phyloP scores from a whole-genome alignment of 2,329 filamentous ascomycete genomes.

The Calonectria henricotiae region DNA sequence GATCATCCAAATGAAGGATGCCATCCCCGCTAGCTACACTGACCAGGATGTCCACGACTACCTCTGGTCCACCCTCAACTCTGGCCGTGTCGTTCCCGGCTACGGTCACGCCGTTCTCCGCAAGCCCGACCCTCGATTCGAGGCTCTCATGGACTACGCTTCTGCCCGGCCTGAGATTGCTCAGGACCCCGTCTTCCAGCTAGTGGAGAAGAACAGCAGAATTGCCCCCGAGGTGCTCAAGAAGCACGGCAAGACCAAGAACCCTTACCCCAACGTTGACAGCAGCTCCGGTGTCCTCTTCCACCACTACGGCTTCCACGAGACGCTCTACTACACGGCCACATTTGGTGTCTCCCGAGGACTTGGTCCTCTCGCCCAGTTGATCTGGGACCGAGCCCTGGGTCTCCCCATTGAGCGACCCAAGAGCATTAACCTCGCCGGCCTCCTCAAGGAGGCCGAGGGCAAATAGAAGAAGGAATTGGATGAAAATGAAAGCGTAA shows the following conservation, averaged over 20 bases:
- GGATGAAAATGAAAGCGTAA: slow-evolving; percentile 34
- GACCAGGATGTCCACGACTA: slow-evolving; percentile 90
- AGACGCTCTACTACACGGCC: slow-evolving; percentile 94
- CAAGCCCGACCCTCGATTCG: slow-evolving; percentile 96
- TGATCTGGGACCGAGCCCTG: slow-evolving; percentile 96
- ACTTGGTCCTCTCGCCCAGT: slow-evolving; percentile 90
- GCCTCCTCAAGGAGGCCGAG: slow-evolving; percentile 81
- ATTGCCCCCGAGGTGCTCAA: slow-evolving; percentile 92
- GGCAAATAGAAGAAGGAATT: slow-evolving; percentile 55
- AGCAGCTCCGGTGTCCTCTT: slow-evolving; percentile 94
- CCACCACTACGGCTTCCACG: slow-evolving; percentile 97
- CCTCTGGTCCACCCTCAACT: slow-evolving; percentile 94
- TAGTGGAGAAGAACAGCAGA: slow-evolving; percentile 93
- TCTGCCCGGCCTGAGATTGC: slow-evolving; percentile 88
- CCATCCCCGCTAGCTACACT: slow-evolving; percentile 84
- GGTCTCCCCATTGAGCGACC: slow-evolving; percentile 97
- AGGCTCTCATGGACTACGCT: slow-evolving; percentile 97
- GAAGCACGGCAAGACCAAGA: slow-evolving; percentile 98
- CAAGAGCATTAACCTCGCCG: slow-evolving; percentile 96
- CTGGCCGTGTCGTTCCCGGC: slow-evolving; percentile 92
- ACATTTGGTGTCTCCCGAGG: slow-evolving; percentile 80
- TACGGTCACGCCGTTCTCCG: slow-evolving; percentile 97
- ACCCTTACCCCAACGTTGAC: slow-evolving; percentile 98
- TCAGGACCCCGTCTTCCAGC: slow-evolving; percentile 89
- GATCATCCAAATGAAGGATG: slow-evolving; percentile 95